These are phyloP conservation scores for Cyclostephanos invisitatus DNA, from an alignment of 108 stramenopile species.

Conservation along the genomic window DNA sequence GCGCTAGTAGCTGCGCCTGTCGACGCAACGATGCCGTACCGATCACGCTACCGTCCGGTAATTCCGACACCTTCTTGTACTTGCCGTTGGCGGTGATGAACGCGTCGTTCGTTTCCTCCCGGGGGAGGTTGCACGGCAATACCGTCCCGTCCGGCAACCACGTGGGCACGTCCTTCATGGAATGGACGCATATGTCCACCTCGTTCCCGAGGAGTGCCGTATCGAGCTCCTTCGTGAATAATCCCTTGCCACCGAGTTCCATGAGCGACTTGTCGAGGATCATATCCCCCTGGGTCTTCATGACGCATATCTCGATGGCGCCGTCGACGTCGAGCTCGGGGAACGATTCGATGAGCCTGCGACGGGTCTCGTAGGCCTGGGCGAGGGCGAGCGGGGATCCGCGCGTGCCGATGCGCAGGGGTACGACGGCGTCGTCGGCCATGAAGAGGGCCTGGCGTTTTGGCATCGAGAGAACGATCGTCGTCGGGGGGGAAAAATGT, in stretches of 20 bases:
- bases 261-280: conserved; percentile 98
- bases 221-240: conserved; percentile 99
- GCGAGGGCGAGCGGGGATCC: conserved; percentile 98
- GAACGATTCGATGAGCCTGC: conserved; percentile 87
- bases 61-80: conserved; percentile 77
- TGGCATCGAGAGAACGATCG: background rate
- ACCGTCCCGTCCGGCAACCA: conserved; percentile 97
- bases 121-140: conserved; percentile 95
- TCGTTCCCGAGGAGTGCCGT: conserved; percentile 93
- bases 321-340: conserved; percentile 93
- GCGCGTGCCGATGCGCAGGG: conserved; percentile 96
- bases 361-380: conserved; percentile 96
- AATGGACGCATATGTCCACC: conserved; percentile 99
- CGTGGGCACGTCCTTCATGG: conserved; percentile 99
- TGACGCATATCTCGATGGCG: conserved; percentile 95
- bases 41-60: conserved; percentile 93
- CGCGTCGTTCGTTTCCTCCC: conserved; percentile 98
- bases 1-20: conserved; percentile 94
- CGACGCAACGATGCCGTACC: conserved; percentile 98
- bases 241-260: conserved; percentile 99
- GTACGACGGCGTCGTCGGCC: conserved; percentile 68
- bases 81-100: conserved; percentile 82
- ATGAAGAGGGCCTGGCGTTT: conserved; percentile 68
- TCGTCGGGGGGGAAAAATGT: too few species aligned
- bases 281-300: conserved; percentile 99